Base-by-base conservation (phyloP, 192 early-diverging fungal genomes). In the Bifiguratus adelaidae region DNA sequence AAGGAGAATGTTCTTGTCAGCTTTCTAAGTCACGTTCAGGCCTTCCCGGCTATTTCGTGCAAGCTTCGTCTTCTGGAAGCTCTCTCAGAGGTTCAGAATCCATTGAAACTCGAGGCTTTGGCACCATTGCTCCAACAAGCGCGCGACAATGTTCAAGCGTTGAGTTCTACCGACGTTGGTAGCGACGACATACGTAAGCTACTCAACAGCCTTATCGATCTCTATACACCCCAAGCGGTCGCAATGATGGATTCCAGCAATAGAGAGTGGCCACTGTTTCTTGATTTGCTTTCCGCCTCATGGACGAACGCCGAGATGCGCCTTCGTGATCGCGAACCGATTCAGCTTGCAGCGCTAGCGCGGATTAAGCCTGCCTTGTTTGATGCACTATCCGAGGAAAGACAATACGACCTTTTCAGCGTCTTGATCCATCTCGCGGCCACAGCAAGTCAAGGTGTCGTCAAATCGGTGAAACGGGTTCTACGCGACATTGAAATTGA, bases 81-180 rank as follows among this genome's bases (percentile, higher is more conserved):
- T 1, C 52, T 86, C 27, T 47, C 55, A 11, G 8, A 32, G 6
- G 58, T 87, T 16, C 61, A 78, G 12, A 65, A 74, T 9, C 59
- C 71, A 12, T 52, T 50, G 19, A 86, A 85, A 43, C 53, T 88
- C 23, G 74, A 75, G 44, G 71, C 60, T 13, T 40, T 89, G 32
- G 30, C 64, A 23, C 80, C 77, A 27, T 55, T 88, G 22, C 44
- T 89, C 21, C 75, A 83, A 25, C 36, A 7, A 8, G 51, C 57
- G 1, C 50, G 82, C 29, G 66, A 69, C 15, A 55, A 54, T 6
- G 55, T 57, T 15, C 60, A 52, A 11, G 60, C 56, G 28, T 53
- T 43, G 4, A 47, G 48, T 3, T 55, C 42, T 30, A 60, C 60
- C 0, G 53, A 53, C 1, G 36, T 68, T 21, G n/a, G n/a, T n/a